Evolutionary conservation across 768 basidiomycete species (phyloP), one percentile per base, ranked within the genome.

Genomic region (Boletus barrowsii): DNA sequence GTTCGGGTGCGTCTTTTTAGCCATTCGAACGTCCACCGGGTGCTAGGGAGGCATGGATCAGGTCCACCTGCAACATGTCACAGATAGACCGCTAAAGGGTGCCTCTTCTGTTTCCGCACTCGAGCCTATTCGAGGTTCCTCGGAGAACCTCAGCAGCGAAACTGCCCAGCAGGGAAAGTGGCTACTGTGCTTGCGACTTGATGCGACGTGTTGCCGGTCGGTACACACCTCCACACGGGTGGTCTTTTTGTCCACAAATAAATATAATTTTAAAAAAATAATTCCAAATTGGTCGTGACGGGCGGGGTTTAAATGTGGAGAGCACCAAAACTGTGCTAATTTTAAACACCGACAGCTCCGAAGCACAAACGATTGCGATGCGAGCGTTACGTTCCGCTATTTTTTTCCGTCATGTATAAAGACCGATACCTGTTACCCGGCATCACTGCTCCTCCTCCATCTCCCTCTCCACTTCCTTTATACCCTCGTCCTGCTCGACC

Each of bases 1-100:
- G 42, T 35, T n/a, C 15, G 18, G 37, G 10, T 67, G 67, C 63
- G 67, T 67, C 63, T 61, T 68, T 69, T 68, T 44, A 60, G 67
- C 67, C 68, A 69, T 68, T 69, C 41, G 68, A 55, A 56, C 36
- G 37, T 22, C 30, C 54, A 47, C 52, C 47, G 49, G 29, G 42
- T 48, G 56, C 57, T 47, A 46, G 53, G 46, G 51, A 14, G 18
- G 33, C 33, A 35, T 13, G 32, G 32, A 10, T 33, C 48, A 43
- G 24, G 49, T 26, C 11, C 51, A 48, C 53, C 44, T 17, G 22
- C 54, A 56, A 48, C 44, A 43, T 49, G 47, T 57, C 61, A 54
- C 40, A 56, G 54, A 56, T 43, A 53, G 45, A 40, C 30, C 41
- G 40, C 45, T 53, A 44, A 47, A 17, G 39, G 10, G 47, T 47